Conservation (phyloP, 768 basidiomycete species). For the Mycena galericulata region DNA sequence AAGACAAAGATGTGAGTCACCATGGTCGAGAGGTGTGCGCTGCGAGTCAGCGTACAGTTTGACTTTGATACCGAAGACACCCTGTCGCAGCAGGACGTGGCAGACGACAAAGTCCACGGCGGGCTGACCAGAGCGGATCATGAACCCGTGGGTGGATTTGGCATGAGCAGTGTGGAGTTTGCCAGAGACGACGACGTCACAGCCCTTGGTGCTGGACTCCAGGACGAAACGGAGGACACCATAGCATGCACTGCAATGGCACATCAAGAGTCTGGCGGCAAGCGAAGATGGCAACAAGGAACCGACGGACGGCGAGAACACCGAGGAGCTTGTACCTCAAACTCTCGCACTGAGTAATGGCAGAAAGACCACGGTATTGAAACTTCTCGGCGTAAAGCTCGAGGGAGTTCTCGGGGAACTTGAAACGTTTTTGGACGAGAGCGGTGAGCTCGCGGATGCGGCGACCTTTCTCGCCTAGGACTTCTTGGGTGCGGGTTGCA, state of each 20-base stretch:
- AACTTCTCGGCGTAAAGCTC: constrained; percentile 99
- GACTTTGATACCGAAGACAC: constrained; percentile 99
- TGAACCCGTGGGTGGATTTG: constrained; percentile 99
- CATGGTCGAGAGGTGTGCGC: neutral
- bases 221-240: constrained; percentile 99
- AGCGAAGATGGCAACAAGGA: constrained; percentile 44
- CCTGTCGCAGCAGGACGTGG: constrained; percentile 97
- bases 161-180: constrained; percentile 99
- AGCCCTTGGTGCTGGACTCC: constrained; percentile 99
- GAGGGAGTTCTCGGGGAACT: constrained; percentile 98
- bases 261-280: neutral
- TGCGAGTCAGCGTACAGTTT: constrained; percentile 79
- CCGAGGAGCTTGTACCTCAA: constrained; percentile 99
- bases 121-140: constrained; percentile 99
- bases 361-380: constrained; percentile 96
- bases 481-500: constrained; percentile 99
- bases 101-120: constrained; percentile 96
- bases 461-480: constrained; percentile 98
- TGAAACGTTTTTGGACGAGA: constrained; percentile 99
- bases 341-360: constrained; percentile 98
- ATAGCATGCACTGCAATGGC: constrained; percentile 83
- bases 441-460: constrained; percentile 98
- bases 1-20: constrained; percentile 29
- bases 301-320: constrained; percentile 99
- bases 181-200: constrained; percentile 99